phyloP scores from a whole-genome alignment of 1,284 basidiomycete species.

The Pseudozyma sp. region DNA sequence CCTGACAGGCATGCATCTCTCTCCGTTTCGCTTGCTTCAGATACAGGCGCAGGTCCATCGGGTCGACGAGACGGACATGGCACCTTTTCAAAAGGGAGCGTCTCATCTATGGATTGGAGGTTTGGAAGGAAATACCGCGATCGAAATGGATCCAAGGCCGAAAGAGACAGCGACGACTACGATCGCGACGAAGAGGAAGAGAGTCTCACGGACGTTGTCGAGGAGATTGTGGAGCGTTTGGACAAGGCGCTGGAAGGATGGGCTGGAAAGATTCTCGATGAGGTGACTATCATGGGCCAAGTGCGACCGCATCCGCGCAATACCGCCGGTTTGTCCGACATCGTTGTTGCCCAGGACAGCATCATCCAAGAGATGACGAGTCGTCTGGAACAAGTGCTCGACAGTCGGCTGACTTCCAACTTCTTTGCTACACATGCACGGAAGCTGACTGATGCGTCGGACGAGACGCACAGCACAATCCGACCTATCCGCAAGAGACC shows the following conservation, averaged over 20 bases:
- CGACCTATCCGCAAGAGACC: slow-evolving; percentile 8
- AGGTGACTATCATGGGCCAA: slow-evolving; percentile 64
- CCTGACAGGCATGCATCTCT: slow-evolving; percentile 28
- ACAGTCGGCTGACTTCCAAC: slow-evolving; percentile 14
- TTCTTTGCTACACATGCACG: slow-evolving; percentile 18
- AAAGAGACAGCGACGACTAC: neutral
- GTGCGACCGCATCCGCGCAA: slow-evolving; percentile 43
- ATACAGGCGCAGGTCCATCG: slow-evolving; percentile 5
- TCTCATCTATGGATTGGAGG: slow-evolving; percentile 28
- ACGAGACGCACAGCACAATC: slow-evolving; percentile 51
- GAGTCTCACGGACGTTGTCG: slow-evolving; percentile 54
- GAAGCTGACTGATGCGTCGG: slow-evolving; percentile 29
- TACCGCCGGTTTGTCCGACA: neutral
- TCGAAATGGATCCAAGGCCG: neutral
- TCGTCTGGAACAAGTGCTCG: slow-evolving; percentile 33
- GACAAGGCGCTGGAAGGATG: slow-evolving; percentile 61
- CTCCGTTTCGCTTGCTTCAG: slow-evolving; percentile 13
- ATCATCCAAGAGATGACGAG: slow-evolving; percentile 29
- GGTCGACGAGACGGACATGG: slow-evolving; percentile 19
- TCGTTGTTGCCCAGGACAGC: slow-evolving; percentile 23
- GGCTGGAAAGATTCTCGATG: slow-evolving; percentile 63
- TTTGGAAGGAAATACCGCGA: slow-evolving; percentile 5
- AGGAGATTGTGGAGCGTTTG: slow-evolving; percentile 58
- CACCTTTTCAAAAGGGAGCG: slow-evolving; percentile 13
- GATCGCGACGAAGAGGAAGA: slow-evolving; percentile 49